Base-by-base conservation (phyloP, 2,329 filamentous ascomycete genomes). In the Calonectria crousiana region DNA sequence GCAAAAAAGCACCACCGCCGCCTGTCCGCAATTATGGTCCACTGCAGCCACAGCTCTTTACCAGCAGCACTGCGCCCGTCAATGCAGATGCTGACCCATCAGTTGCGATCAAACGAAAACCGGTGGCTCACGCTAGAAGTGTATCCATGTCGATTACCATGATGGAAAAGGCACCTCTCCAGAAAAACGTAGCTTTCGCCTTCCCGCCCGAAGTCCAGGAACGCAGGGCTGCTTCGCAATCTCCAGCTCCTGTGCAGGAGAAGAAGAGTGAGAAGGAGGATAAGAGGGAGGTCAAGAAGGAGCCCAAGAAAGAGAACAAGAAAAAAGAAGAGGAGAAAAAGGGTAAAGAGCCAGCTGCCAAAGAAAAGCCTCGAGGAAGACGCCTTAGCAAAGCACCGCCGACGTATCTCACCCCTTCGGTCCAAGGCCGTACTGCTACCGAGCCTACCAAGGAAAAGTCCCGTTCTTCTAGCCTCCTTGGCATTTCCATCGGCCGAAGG, bases 221-320 rank as follows among this genome's bases (percentile, higher is more conserved):
- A 26, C 80, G 78, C 34, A 78, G 77, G 8, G 83, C 84, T 0
- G 90, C 92, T 69, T 93, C 91, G 74, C 89, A 91, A 70, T 92
- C 91, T 1, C 91, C 91, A 2, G 91, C 88, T 70, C 88, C 85
- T 76, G 90, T 89, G 77, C 89, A 87, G 79, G 89, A 90, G 75
- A 90, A 88, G 80, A 90, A 88, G 78, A 83, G 83, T 18, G 84
- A 85, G 68, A 87, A 84, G 76, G 86, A 88, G 66, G 86, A 87
- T 73, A 82, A 79, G 28, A 80, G 67, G 73, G 67, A 65, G 69
- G 71, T 47, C 11, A 47, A 73, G 69, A 44, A 68, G 41, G 66
- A 41, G 32, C 6, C n/a, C 34, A 60, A 62, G 34, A 65, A 67
- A 66, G 44, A 47, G 23, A n/a, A 47, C 44, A 47, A 47, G n/a